These are phyloP conservation scores for Apiospora aurea DNA, from an alignment of 2,329 filamentous ascomycete genomes.

Conservation along the genomic window DNA sequence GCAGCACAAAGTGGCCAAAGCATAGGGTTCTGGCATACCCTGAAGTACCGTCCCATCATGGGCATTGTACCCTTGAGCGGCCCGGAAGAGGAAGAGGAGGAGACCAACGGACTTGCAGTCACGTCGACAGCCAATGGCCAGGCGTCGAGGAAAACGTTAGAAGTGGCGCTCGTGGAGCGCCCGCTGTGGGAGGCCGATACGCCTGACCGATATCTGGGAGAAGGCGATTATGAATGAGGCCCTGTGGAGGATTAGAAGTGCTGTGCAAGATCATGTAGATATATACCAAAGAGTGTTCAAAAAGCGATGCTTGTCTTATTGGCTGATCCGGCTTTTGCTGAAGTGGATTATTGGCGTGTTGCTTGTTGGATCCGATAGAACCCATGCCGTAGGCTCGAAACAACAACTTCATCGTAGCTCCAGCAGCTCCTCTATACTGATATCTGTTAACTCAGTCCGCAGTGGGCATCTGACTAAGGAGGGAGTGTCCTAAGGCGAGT, in stretches of 20 bases:
- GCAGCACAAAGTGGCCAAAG: constrained; percentile 32
- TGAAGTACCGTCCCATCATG: constrained; percentile 93
- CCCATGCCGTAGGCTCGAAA: not conserved
- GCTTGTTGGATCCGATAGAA: not conserved
- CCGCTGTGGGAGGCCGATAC: constrained; percentile 80
- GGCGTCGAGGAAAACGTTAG: constrained; percentile 54
- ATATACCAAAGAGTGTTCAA: constrained; percentile 15
- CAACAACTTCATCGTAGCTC: too few species aligned
- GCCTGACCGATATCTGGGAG: constrained; percentile 22
- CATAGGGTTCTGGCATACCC: constrained; percentile 75
- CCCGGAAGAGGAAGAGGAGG: constrained; percentile 31
- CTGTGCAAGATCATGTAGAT: constrained; percentile 4
- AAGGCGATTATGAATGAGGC: constrained; percentile 17
- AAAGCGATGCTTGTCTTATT: not conserved
- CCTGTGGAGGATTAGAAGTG: not conserved
- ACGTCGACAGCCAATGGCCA: constrained; percentile 24
- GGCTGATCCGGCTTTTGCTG: not conserved
- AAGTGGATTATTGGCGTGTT: not conserved
- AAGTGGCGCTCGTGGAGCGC: constrained; percentile 88
- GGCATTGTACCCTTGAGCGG: constrained; percentile 64
- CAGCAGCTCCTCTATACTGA: not conserved
- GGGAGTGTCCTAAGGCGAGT: too few species aligned
- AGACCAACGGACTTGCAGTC: constrained; percentile 25
- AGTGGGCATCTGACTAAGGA: too few species aligned
- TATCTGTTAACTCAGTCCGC: not conserved